Evolutionary conservation across 768 basidiomycete genomes (phyloP), one percentile per base, ranked within the genome.

Genomic region (Hortiboletus campestris): DNA sequence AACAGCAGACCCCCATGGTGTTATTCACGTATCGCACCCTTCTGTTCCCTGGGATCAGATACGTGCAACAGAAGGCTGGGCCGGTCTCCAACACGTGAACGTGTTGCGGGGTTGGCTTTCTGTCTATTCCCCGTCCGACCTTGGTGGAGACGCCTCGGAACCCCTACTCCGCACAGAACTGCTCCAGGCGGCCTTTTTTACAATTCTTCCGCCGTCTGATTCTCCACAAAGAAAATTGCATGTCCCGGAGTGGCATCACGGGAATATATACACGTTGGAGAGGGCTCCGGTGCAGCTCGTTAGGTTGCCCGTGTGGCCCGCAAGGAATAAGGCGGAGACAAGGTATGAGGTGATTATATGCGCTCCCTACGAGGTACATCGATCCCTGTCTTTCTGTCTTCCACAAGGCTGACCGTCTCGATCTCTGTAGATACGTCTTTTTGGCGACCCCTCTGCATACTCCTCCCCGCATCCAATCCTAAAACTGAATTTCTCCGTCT

Each of bases 21-120:
- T 73, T 46, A 67, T 93, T 17, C 65, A 73, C n/a, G 70, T 91
- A n/a, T 80, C 83, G 0, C 86, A 88, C 59, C 88, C 86, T 5
- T 56, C 78, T 43, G 77, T 88, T 55, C 80, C 86, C 81, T 82
- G 67, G 93, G 69, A 79, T 31, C 76, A 79, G 47, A 76, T 94
- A 51, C 84, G 91, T 13, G 75, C 79, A 25, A 85, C 86, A 2
- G 88, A 92, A 70, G 93, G 93, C 13, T 94, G 93, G 93, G 87
- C 91, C 22, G 86, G 83, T 20, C 72, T 94, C 17, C 93, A 96
- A 69, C 89, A 92, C 63, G 84, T 92, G 62, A 78, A 81, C 9
- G 72, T 93, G 31, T 76, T 94, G 17, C 84, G 81, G 35, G 81
- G 88, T 0, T 80, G 78, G 11, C 55, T 94, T 6, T 85, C 80